phyloP scores from a whole-genome alignment of 164 flowering plant genomes.

The Vitis riparia region DNA sequence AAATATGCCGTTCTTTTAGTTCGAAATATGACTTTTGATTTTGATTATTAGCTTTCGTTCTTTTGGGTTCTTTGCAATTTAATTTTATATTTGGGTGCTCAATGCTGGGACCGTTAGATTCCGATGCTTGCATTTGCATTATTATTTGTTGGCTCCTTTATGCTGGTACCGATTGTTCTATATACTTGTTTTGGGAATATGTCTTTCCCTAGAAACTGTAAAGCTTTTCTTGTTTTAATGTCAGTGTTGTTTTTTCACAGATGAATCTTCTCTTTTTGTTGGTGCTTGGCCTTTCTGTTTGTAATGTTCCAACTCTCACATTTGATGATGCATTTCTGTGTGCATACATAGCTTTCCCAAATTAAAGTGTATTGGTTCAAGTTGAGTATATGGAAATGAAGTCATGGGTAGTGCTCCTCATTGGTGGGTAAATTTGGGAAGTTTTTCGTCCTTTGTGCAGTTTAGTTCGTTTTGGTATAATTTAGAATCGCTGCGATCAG shows the following conservation, averaged over 20 bases:
- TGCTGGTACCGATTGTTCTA: slow-evolving; percentile 20
- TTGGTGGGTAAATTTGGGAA: slow-evolving; percentile 3
- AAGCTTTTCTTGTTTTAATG: slow-evolving; percentile 15
- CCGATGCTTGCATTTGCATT: slow-evolving; percentile 48
- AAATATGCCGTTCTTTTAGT: slow-evolving; percentile 19
- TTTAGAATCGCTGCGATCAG: not conserved
- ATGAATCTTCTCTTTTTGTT: slow-evolving; percentile 24
- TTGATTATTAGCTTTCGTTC: slow-evolving; percentile 1
- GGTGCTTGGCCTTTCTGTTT: slow-evolving; percentile 16
- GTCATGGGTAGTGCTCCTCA: not conserved
- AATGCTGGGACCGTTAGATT: slow-evolving; percentile 38
- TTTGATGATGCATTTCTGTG: slow-evolving; percentile 9
- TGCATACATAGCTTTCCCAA: not conserved
- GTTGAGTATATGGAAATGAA: not conserved
- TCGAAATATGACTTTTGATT: slow-evolving; percentile 4
- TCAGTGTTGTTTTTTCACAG: slow-evolving; percentile 43
- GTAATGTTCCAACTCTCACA: not conserved
- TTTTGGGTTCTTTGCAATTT: not conserved
- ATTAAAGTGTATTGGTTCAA: not conserved
- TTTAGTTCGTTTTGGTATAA: not conserved
- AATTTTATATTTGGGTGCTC: slow-evolving; percentile 14
- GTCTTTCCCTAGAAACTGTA: slow-evolving; percentile 16
- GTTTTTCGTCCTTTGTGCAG: not conserved
- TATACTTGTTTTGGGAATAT: slow-evolving; percentile 29
- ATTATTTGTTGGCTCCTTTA: slow-evolving; percentile 25